Percentiles rank a stretch among this genome's conserved stretches.
Conservation (phyloP, 2,329 filamentous ascomycete species). For the Paracoccidioides lutzii region DNA sequence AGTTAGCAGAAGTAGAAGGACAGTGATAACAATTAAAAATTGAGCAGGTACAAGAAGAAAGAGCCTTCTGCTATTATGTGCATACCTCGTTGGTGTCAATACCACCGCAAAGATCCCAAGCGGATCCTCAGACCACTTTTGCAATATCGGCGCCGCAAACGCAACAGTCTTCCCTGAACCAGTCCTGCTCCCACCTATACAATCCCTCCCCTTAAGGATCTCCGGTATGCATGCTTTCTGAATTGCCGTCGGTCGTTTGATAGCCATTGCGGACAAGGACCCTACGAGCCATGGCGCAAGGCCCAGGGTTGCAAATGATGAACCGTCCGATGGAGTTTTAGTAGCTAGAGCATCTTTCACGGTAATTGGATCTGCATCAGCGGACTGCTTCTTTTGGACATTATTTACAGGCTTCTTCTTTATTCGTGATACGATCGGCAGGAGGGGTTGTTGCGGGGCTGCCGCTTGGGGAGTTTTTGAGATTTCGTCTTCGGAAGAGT, state of each 20-base stretch:
- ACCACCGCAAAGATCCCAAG: constrained; percentile 82
- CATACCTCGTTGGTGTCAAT: constrained; percentile 68
- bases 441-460: constrained; percentile 16
- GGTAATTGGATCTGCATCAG: constrained; percentile 21
- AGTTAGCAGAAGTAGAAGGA: background rate
- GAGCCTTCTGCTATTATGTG: background rate
- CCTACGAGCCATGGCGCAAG: constrained; percentile 80
- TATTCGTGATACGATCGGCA: constrained; percentile 29
- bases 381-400: constrained; percentile 9
- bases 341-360: constrained; percentile 28
- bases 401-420: constrained; percentile 24
- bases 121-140: constrained; percentile 86
- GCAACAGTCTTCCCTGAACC: constrained; percentile 96
- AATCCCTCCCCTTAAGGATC: constrained; percentile 81
- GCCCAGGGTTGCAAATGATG: constrained; percentile 54
- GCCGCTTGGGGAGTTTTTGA: background rate
- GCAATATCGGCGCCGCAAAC: constrained; percentile 86
- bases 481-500: background rate
- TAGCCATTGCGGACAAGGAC: constrained; percentile 64
- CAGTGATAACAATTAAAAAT: constrained; percentile 2
- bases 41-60: background rate
- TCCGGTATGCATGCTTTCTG: constrained; percentile 87
- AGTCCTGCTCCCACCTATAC: constrained; percentile 85
- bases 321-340: constrained; percentile 32
- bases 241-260: constrained; percentile 80